Evolutionary conservation across 192 early-diverging fungal genomes (phyloP).

Genomic region (Podila clonocystis): DNA sequence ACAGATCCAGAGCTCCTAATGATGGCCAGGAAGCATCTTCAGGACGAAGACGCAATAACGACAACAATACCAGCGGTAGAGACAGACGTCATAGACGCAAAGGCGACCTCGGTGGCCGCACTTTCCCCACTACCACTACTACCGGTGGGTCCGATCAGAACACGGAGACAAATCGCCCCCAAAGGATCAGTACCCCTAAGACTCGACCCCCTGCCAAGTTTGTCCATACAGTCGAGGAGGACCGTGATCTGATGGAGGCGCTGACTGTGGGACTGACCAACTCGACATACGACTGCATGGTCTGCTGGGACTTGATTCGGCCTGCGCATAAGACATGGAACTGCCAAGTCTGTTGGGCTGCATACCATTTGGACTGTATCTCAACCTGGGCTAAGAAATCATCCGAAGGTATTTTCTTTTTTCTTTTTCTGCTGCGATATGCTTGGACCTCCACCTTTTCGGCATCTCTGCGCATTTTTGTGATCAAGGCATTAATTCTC

Average conservation of each 20-base stretch:
- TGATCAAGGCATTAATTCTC: neutral
- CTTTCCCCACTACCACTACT: conserved; percentile 19
- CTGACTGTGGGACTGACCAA: conserved; percentile 72
- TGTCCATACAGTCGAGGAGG: conserved; percentile 46
- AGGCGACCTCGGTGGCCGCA: conserved; percentile 43
- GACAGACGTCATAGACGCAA: conserved; percentile 41
- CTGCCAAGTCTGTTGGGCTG: conserved; percentile 88
- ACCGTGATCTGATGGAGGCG: conserved; percentile 68
- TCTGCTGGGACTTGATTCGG: conserved; percentile 90
- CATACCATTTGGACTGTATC: conserved; percentile 91
- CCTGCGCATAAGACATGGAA: conserved; percentile 81
- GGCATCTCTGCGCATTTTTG: neutral
- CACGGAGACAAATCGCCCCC: conserved; percentile 20
- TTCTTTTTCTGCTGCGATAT: neutral
- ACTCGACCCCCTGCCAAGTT: conserved; percentile 20
- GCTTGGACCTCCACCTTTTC: neutral
- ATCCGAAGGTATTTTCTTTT: conserved; percentile 54
- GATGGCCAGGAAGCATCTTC: conserved; percentile 18
- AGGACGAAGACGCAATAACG: neutral
- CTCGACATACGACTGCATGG: conserved; percentile 93
- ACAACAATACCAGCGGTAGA: conserved; percentile 8
- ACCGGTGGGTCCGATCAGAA: neutral
- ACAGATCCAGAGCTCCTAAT: neutral
- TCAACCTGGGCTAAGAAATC: conserved; percentile 82
- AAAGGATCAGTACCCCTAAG: conserved; percentile 5